Evolutionary conservation across 192 early-diverging fungal species (phyloP).

Genomic region (Backusella westeae): DNA sequence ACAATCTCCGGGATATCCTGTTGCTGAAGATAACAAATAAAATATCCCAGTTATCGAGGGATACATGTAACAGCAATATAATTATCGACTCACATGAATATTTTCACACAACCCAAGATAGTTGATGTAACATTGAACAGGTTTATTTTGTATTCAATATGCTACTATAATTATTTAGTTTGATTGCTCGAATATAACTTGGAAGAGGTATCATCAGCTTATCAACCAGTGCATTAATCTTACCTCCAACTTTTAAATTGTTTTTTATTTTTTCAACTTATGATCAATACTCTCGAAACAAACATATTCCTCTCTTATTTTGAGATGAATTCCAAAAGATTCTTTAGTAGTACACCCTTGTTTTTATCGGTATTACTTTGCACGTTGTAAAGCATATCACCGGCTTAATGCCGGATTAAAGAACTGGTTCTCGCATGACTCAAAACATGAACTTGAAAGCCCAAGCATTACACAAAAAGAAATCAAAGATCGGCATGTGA

Average conservation of each 20-base stretch:
- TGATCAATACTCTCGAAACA: slow-evolving; percentile 64
- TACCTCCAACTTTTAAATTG: slow-evolving; percentile 91
- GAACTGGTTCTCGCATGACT: slow-evolving; percentile 66
- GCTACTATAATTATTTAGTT: slow-evolving; percentile 93
- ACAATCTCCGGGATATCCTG: slow-evolving; percentile 78
- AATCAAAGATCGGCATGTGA: slow-evolving; percentile 84
- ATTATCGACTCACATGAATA: slow-evolving; percentile 76
- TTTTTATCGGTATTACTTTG: slow-evolving; percentile 97
- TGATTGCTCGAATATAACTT: slow-evolving; percentile 93
- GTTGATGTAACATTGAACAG: slow-evolving; percentile 92
- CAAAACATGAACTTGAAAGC: slow-evolving; percentile 70
- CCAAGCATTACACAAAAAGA: slow-evolving; percentile 66
- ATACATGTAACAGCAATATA: background rate
- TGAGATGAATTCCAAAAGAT: slow-evolving; percentile 84
- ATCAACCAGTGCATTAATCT: slow-evolving; percentile 83
- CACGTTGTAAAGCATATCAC: slow-evolving; percentile 87
- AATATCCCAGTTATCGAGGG: too few species aligned
- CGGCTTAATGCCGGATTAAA: slow-evolving; percentile 93
- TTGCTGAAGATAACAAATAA: slow-evolving; percentile 57
- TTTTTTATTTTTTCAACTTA: slow-evolving; percentile 87
- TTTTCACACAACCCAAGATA: slow-evolving; percentile 96
- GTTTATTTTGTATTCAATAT: slow-evolving; percentile 83
- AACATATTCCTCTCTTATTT: slow-evolving; percentile 67
- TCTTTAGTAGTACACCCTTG: slow-evolving; percentile 92
- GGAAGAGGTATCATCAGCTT: slow-evolving; percentile 94